Conservation (phyloP, 176 grass and related monocot genomes). For the Tuctoria greenei region DNA sequence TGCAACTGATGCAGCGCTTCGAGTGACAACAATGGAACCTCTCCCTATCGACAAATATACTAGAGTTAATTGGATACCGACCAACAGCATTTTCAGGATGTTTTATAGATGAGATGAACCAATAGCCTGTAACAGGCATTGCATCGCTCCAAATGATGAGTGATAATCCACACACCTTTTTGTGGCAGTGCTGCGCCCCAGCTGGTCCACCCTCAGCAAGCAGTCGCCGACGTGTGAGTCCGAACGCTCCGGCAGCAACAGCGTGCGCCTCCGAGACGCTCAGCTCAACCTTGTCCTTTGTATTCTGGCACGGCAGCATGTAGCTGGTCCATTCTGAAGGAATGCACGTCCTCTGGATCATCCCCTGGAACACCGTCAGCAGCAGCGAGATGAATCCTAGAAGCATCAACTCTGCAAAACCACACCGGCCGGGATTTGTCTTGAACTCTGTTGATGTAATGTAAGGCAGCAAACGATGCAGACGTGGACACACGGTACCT, state of each 20-base stretch:
- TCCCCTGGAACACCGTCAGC: slow-evolving; percentile 75
- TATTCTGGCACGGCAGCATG: slow-evolving; percentile 69
- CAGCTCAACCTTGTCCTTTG: not conserved
- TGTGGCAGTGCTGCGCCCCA: slow-evolving; percentile 44
- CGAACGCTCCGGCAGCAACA: slow-evolving; percentile 29
- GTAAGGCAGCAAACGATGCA: not conserved
- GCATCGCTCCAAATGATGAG: too few relatives aligned
- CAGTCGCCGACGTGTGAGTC: slow-evolving; percentile 42
- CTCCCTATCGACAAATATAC: slow-evolving; percentile 40
- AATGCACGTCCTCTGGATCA: slow-evolving; percentile 72
- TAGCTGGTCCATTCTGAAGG: slow-evolving; percentile 55
- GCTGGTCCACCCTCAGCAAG: slow-evolving; percentile 27
- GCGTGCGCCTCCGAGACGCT: slow-evolving; percentile 19
- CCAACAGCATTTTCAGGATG: not conserved
- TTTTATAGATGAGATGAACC: not conserved
- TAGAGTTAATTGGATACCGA: too few relatives aligned
- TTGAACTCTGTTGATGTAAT: not conserved
- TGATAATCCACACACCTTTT: slow-evolving; percentile 41
- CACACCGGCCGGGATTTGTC: not conserved
- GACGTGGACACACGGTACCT: slow-evolving; percentile 35
- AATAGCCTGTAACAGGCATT: too few relatives aligned
- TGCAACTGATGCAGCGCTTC: slow-evolving; percentile 89
- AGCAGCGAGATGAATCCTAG: slow-evolving; percentile 95
- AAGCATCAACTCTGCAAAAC: slow-evolving; percentile 82
- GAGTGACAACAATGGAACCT: slow-evolving; percentile 70